Evolutionary conservation across 192 early-diverging fungal genomes (phyloP), one percentile per base, ranked within the genome.

Genomic region (Rhizophagus clarus): DNA sequence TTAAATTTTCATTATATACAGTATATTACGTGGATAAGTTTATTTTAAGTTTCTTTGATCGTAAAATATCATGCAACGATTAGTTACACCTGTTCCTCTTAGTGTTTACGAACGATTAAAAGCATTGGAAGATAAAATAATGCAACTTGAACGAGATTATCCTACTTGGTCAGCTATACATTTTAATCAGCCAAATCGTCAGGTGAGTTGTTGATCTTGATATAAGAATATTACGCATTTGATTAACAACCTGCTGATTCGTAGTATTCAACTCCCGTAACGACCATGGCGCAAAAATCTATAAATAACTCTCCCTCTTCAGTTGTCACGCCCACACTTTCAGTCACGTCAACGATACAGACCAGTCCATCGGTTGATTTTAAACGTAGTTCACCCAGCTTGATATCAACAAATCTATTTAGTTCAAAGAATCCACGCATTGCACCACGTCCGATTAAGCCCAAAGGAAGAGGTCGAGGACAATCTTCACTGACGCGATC

Each of bases 101-200:
- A 84, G 80, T 74, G 84, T 84, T 74, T 86, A 85, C 3, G 83
- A 87, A n/a, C 85, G 93, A 22, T 88, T 97, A 61, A 86, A 90
- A 72, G 90, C 92, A 26, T 80, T 97, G 29, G 95, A 97, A 81
- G 89, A 94, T 78, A 90, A 87, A 40, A 86, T 97, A 37, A 93
- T 95, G 77, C 85, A 89, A 64, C 77, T 97, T 24, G 95, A 97
- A 70, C 80, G 86, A 4, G 89, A 93, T 76, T 90, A 92, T 83
- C 95, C 95, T 17, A 83, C 89, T 7, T 96, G 94, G 94, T 88
- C 94, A 5, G 91, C 94, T 0, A 78, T 92, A 56, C 88, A 95
- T 74, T 96, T 96, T 79, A 90, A 94, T 64, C 92, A 93, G 75
- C 92, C 92, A 1, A 89, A 91, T 75, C 83, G 87, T n/a, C 72